These are phyloP conservation scores for Ophiostoma novo-ulmi DNA, from an alignment of 2,329 filamentous ascomycete species.

Conservation along the genomic window DNA sequence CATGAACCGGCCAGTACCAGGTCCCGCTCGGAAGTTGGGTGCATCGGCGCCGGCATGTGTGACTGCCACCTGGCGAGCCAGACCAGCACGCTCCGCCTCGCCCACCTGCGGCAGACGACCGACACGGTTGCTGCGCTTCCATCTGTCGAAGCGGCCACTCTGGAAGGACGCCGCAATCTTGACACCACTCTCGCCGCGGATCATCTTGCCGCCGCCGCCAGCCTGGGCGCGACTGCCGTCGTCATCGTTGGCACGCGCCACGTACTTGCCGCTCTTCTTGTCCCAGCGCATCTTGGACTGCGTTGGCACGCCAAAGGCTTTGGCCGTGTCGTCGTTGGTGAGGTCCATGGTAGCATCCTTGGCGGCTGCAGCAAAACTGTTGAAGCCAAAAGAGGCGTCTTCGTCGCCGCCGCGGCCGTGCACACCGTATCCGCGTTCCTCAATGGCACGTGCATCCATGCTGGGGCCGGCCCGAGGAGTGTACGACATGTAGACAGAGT, in stretches of 20 bases:
- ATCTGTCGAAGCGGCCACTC: slow-evolving; percentile 86
- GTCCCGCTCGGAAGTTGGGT: slow-evolving; percentile 21
- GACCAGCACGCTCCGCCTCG: slow-evolving; percentile 60
- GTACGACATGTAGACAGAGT: slow-evolving; percentile 95
- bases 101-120: slow-evolving; percentile 74
- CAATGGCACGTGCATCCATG: slow-evolving; percentile 48
- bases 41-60: slow-evolving; percentile 32
- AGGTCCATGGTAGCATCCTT: slow-evolving; percentile 87
- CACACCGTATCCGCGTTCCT: slow-evolving; percentile 90
- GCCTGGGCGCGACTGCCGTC: slow-evolving; percentile 64
- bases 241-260: slow-evolving; percentile 84
- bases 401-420: slow-evolving; percentile 55
- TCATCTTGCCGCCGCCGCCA: slow-evolving; percentile 53
- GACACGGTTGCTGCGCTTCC: slow-evolving; percentile 82
- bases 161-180: slow-evolving; percentile 95
- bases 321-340: slow-evolving; percentile 76
- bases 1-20: slow-evolving; percentile 58
- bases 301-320: slow-evolving; percentile 73
- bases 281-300: slow-evolving; percentile 87
- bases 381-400: slow-evolving; percentile 44
- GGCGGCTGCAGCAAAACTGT: slow-evolving; percentile 84
- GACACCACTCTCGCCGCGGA: slow-evolving; percentile 84
- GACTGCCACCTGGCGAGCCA: slow-evolving; percentile 31
- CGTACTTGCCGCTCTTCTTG: slow-evolving; percentile 94
- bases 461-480: slow-evolving; percentile 69